Evolutionary conservation across 257 asterid species (phyloP), one percentile per base, ranked within the genome.

Genomic region (Nemophila menziesii): DNA sequence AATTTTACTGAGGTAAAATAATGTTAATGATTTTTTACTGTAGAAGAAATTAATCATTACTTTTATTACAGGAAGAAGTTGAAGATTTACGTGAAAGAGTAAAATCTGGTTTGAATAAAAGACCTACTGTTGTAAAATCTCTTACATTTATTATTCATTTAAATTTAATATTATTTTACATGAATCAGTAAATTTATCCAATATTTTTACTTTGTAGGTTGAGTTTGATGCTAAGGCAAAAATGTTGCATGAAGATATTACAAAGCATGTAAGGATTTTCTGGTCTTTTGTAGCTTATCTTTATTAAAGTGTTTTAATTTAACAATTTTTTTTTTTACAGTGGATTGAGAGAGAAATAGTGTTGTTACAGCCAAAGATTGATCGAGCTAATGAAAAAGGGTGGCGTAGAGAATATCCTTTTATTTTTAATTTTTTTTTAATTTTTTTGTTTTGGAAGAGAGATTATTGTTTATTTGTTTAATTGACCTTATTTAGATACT

Each of bases 401-500:
- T 64, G 97, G 84, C 84, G 83, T 36, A 80, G 56, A 73, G 83
- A 83, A 87, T 87, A 87, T 87, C 97, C 97, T 82, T 86, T 64
- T 6, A 38, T n/a, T n/a, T n/a, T n/a, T n/a, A n/a, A n/a, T n/a
- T n/a, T n/a, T n/a, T n/a, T n/a, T n/a, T n/a, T n/a, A n/a, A n/a
- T n/a, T n/a, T n/a, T n/a, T n/a, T n/a, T n/a, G n/a, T n/a, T n/a
- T n/a, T n/a, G n/a, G n/a, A n/a, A n/a, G n/a, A n/a, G n/a, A n/a
- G n/a, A n/a, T n/a, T n/a, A n/a, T n/a, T n/a, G n/a, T n/a, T n/a
- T n/a, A n/a, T n/a, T n/a, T n/a, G n/a, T n/a, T n/a, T n/a, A n/a
- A n/a, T n/a, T n/a, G n/a, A n/a, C n/a, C n/a, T n/a, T n/a, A n/a
- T n/a, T n/a, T n/a, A n/a, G n/a, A n/a, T n/a, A n/a, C n/a, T n/a